A percentile compares a stretch with the other conserved stretches of the same genome.
phyloP scores from a whole-genome alignment of 352 stramenopile species.

The Phytophthora uliginosa region DNA sequence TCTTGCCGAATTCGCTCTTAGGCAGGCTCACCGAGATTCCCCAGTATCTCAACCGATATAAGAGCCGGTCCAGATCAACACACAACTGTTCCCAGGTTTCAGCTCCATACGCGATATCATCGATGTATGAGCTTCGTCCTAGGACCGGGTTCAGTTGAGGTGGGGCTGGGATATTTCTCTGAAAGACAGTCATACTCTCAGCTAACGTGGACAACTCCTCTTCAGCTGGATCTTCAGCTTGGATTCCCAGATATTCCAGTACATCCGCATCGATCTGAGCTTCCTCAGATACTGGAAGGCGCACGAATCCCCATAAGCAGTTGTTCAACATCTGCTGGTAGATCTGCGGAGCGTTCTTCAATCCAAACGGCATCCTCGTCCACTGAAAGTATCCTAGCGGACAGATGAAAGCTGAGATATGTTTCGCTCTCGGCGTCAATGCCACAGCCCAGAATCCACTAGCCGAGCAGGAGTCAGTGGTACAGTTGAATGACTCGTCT shows the following conservation, averaged over 20 bases:
- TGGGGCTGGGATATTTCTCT: background rate
- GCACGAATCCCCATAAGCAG: background rate
- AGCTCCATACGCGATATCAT: background rate
- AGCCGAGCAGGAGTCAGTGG: too few species aligned
- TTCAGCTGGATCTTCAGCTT: background rate
- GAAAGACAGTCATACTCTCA: background rate
- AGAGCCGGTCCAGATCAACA: background rate
- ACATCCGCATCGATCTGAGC: background rate
- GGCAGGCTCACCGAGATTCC: background rate
- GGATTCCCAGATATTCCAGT: background rate
- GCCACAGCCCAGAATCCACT: background rate
- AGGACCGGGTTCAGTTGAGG: background rate
- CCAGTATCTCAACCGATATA: background rate
- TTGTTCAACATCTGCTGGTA: background rate
- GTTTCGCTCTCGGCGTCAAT: background rate
- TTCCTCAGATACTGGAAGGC: background rate
- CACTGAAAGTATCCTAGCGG: background rate
- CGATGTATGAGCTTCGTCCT: background rate
- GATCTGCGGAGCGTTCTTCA: background rate
- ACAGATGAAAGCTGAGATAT: background rate
- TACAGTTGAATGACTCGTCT: too few species aligned
- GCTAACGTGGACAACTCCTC: too few species aligned
- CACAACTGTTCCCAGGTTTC: background rate
- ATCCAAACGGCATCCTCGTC: background rate
- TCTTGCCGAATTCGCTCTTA: background rate